Evolutionary conservation across 2,329 filamentous ascomycete species (phyloP).

Genomic region (Pestalotiopsis sp.): DNA sequence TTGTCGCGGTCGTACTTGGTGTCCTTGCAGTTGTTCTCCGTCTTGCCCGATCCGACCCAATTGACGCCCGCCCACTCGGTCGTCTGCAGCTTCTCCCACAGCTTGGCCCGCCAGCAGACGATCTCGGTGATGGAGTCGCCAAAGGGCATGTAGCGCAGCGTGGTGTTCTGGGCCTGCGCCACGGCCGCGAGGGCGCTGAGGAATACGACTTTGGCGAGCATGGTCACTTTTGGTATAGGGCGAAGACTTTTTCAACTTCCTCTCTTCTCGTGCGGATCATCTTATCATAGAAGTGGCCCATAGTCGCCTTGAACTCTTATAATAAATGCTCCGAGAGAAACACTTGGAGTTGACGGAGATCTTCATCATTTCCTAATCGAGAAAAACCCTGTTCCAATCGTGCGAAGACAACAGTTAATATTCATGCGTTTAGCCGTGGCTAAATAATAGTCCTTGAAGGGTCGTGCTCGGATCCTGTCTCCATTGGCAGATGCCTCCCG

Average conservation of each 20-base stretch:
- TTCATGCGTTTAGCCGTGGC: neutral
- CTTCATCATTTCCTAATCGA: neutral
- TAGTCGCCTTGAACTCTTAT: too few species aligned
- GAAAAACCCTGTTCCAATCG: neutral
- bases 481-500: neutral
- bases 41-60: conserved; percentile 38
- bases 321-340: too few species aligned
- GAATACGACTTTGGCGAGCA: conserved; percentile 21
- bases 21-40: conserved; percentile 37
- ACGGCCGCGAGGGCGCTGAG: conserved; percentile 20
- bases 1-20: conserved; percentile 44
- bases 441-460: neutral
- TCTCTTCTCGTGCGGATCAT: too few species aligned
- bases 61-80: conserved; percentile 40
- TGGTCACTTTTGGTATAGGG: neutral
- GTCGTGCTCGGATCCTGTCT: neutral
- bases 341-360: too few species aligned
- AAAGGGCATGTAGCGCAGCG: conserved; percentile 42
- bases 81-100: conserved; percentile 42
- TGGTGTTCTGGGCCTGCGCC: conserved; percentile 27
- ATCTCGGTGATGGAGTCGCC: conserved; percentile 47
- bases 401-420: neutral
- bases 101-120: conserved; percentile 43
- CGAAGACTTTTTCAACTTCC: too few species aligned
- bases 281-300: too few species aligned